Base-by-base conservation (phyloP, 1,284 basidiomycete genomes). In the Cryptococcus jaspeensis region DNA sequence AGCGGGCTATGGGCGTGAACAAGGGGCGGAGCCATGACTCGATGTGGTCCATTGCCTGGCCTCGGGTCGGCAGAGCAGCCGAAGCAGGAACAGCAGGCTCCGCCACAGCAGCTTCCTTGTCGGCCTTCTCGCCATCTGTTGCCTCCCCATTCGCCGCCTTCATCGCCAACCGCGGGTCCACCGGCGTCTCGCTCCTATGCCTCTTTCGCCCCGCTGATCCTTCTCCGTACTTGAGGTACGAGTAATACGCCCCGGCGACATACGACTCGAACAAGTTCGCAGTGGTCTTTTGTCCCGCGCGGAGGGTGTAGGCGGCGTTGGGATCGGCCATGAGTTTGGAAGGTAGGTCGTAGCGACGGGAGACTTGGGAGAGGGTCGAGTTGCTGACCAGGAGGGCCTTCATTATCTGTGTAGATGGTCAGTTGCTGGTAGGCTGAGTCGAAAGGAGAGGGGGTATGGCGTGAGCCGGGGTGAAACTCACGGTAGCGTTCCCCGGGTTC, bases 211-310 rank as follows among this genome's bases (percentile, higher is more conserved):
- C 28, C 28, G 28, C 28, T 9, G 43, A 12, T 16, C 25, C 25
- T n/a, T 3, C 36, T 22, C 52, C 56, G 28, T 53, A 52, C 25
- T 51, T 50, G 22, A 69, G 56, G 46, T 63, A 70, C 20, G 67
- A 68, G 36, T 67, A 63, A 51, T 61, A 73, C 5, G 74, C 56
- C 11, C 67, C 72, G 5, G 71, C 72, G 38, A 73, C 59, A 59
- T 74, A 73, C 15, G 71, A 67, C 56, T 75, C 72, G 44, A 75
- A 71, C 25, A 72, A 37, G 46, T 69, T 66, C 13, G 70, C 74
- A 1, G 56, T 54, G 13, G 62, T 53, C 52, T 69, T 68, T 37
- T 62, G 61, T 22, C 62, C 57, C 13, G 52, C 42, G 13, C 44
- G 44, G 7, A 67, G 56, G n/a, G 50, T 62, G 23, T 52, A 52